Evolutionary conservation across 768 basidiomycete genomes (phyloP), one percentile per base, ranked within the genome.

Genomic region (Suillus sp.): DNA sequence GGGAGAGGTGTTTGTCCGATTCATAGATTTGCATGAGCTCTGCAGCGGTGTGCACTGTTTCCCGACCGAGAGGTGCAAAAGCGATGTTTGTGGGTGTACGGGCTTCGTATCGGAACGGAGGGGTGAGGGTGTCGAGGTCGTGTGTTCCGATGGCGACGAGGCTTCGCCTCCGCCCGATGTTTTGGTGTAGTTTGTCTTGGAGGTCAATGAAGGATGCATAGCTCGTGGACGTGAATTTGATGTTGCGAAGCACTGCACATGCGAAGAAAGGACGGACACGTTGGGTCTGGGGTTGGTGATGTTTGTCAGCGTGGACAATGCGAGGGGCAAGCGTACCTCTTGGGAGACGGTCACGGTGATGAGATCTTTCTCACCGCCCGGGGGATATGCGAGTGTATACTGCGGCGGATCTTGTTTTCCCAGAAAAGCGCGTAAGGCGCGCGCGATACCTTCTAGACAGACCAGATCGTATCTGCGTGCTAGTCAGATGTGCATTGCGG

Each of bases 141-240:
- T 99, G 97, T 2, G 97, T 99, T 62, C 97, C 97, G 67, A 99
- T 97, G 22, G 97, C 87, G 54, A 96, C 97, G 50, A 99, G 85
- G 71, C 91, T 92, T 62, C 97, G 82, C 67, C 91, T 82, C 62
- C 97, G 83, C 71, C 93, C 95, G 38, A 99, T 85, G 76, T 99
- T 99, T 72, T 96, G 92, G 74, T 99, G 97, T 57, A 99, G 83
- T 77, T 99, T 99, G 74, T 99, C 97, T 78, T 99, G 97, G n/a
- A 99, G 80, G 73, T 99, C 97, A 69, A 99, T 96, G 85, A 99
- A 99, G 65, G 93, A 95, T 30, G 91, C 92, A 73, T 99, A 99
- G 43, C 93, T 95, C 59, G 84, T 83, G 48, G 87, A 87, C 34
- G 92, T 93, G 79, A 99, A 96, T 68, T 86, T 88, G 71, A 98